A percentile compares a stretch with the other conserved stretches of the same genome.
Conservation (phyloP, 2,329 filamentous ascomycete species). For the Thermoascus crustaceus region DNA sequence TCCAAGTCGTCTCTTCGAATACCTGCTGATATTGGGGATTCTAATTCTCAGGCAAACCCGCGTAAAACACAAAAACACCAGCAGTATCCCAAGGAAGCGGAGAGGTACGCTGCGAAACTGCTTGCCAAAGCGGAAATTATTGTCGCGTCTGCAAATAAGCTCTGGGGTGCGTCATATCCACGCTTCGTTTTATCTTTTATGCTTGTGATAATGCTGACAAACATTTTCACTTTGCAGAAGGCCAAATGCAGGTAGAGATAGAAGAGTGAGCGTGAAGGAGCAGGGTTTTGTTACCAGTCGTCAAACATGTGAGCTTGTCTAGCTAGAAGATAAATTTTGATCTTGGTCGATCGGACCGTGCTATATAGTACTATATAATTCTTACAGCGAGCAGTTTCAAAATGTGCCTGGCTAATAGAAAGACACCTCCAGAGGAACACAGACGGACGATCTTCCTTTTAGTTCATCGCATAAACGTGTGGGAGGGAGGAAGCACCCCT, state of each 20-base stretch:
- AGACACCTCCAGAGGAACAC: too few species aligned
- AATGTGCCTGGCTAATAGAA: too few species aligned
- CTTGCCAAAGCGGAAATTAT: conserved; percentile 60
- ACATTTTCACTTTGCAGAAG: conserved; percentile 17
- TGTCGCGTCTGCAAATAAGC: conserved; percentile 56
- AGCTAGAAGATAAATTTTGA: too few species aligned
- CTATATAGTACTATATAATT: too few species aligned
- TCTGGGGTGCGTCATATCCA: conserved; percentile 47
- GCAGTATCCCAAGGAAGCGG: conserved; percentile 48
- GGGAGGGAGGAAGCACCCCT: too few species aligned
- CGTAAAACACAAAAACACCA: conserved; percentile 48
- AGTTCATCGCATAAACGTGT: too few species aligned
- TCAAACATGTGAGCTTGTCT: too few species aligned
- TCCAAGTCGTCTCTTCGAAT: not conserved
- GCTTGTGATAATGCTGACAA: conserved; percentile 5
- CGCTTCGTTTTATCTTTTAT: not conserved
- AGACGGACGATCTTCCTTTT: too few species aligned
- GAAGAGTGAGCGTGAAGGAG: conserved; percentile 18
- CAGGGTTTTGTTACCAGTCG: too few species aligned
- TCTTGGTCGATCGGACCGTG: too few species aligned
- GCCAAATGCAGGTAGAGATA: conserved; percentile 28
- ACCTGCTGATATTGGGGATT: conserved; percentile 8
- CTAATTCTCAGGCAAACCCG: conserved; percentile 51
- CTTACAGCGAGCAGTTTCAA: too few species aligned
- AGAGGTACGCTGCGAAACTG: conserved; percentile 57